Conservation (phyloP, 1,284 basidiomycete genomes). For the Ceratorhiza oryzae-sativae region DNA sequence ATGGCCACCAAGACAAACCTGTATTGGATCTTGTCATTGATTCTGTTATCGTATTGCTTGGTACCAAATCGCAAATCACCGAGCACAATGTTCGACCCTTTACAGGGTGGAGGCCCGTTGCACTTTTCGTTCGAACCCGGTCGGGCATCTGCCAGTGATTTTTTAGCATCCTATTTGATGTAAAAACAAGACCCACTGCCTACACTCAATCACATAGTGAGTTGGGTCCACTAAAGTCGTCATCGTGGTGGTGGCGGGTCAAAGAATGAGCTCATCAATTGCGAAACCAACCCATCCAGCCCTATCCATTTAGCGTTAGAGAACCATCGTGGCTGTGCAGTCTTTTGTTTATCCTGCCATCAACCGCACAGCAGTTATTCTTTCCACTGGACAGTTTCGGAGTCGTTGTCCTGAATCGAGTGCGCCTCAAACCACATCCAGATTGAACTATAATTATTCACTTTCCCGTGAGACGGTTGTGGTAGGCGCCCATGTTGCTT, state of each 20-base stretch:
- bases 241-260: constrained; percentile 10
- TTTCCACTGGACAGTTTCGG: too few species aligned
- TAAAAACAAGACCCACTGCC: neutral
- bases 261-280: neutral
- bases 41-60: constrained; percentile 68
- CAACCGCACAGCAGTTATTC: neutral
- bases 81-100: constrained; percentile 59
- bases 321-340: neutral
- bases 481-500: too few species aligned
- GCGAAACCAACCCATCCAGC: neutral
- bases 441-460: too few species aligned
- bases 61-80: constrained; percentile 70
- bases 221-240: constrained; percentile 6
- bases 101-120: constrained; percentile 57
- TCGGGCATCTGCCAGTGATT: neutral
- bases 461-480: too few species aligned
- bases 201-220: constrained; percentile 59
- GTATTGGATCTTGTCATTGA: constrained; percentile 58
- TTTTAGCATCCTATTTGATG: neutral
- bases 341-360: neutral
- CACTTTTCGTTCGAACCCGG: constrained; percentile 29
- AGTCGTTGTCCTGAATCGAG: too few species aligned
- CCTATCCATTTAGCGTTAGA: constrained; percentile 10
- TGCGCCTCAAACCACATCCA: too few species aligned
- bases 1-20: neutral